Conservation (phyloP, 2,329 filamentous ascomycete species). For the Ophiognomonia clavigignenti-juglandacearum region DNA sequence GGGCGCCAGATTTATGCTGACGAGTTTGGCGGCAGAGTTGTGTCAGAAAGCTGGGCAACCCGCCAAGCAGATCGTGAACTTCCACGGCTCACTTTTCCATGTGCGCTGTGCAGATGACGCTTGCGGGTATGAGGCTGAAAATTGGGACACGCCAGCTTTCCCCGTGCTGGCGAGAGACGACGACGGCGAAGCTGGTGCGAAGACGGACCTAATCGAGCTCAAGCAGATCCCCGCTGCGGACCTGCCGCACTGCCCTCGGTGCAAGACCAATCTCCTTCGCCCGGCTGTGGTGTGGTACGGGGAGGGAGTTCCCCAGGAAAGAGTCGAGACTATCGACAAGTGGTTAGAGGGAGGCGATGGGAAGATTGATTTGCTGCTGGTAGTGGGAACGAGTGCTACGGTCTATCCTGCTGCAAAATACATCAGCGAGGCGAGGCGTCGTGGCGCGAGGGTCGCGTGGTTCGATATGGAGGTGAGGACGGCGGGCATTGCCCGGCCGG, state of each 20-base stretch:
- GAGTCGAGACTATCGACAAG: constrained; percentile 55
- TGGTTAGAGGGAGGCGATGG: constrained; percentile 50
- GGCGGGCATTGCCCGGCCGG: constrained; percentile 29
- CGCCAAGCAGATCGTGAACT: constrained; percentile 57
- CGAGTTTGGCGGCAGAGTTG: not conserved
- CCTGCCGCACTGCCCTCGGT: constrained; percentile 69
- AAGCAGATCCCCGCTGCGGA: constrained; percentile 43
- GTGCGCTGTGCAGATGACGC: constrained; percentile 67
- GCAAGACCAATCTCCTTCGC: constrained; percentile 61
- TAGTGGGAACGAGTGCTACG: constrained; percentile 75
- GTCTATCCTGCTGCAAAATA: constrained; percentile 80
- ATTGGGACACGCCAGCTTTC: constrained; percentile 73
- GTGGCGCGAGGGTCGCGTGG: constrained; percentile 70
- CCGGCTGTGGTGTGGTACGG: constrained; percentile 91
- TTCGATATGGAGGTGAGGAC: constrained; percentile 64
- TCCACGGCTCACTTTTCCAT: constrained; percentile 83
- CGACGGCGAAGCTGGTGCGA: constrained; percentile 35
- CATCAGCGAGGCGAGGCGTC: constrained; percentile 54
- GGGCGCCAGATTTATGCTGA: not conserved
- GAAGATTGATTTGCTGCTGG: constrained; percentile 71
- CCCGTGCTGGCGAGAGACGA: constrained; percentile 57
- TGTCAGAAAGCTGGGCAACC: constrained; percentile 63
- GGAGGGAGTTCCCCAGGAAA: constrained; percentile 60
- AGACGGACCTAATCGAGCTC: constrained; percentile 29
- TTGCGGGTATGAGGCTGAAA: constrained; percentile 65